Conservation (phyloP, 129 eudicot genomes). For the Ambrosia trifida region DNA sequence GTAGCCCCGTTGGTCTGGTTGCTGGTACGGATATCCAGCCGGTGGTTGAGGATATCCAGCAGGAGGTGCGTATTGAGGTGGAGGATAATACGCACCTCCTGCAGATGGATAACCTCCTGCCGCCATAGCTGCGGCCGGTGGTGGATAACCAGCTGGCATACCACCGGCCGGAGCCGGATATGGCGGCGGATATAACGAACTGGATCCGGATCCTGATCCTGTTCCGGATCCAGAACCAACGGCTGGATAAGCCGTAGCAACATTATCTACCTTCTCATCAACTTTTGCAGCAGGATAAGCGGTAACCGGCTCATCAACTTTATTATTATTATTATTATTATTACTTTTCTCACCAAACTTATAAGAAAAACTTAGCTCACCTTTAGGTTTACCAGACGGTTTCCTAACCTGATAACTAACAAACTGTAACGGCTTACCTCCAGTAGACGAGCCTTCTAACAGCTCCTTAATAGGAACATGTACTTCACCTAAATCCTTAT, state of each 20-base stretch:
- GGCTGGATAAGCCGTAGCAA: conserved; percentile 44
- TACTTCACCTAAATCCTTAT: conserved; percentile 72
- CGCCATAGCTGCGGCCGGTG: conserved; percentile 33
- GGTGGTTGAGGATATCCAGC: conserved; percentile 36
- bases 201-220: conserved; percentile 46
- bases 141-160: conserved; percentile 9
- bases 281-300: conserved; percentile 21
- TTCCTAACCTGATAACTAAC: conserved; percentile 74
- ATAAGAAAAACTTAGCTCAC: conserved; percentile 56
- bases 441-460: conserved; percentile 14
- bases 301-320: conserved; percentile 25
- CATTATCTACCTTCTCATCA: conserved; percentile 34
- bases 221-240: conserved; percentile 25
- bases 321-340: not conserved
- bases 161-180: not conserved
- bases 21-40: conserved; percentile 41
- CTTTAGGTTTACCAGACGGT: conserved; percentile 65
- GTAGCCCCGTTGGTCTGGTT: conserved; percentile 33
- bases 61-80: not conserved
- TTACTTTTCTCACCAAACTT: conserved; percentile 39
- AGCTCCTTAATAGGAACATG: conserved; percentile 14
- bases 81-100: not conserved
- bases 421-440: conserved; percentile 36
- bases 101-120: conserved; percentile 20
- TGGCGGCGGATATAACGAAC: conserved; percentile 43